Conservation (phyloP, 306 rosid species). For the Fagus sylvatica region DNA sequence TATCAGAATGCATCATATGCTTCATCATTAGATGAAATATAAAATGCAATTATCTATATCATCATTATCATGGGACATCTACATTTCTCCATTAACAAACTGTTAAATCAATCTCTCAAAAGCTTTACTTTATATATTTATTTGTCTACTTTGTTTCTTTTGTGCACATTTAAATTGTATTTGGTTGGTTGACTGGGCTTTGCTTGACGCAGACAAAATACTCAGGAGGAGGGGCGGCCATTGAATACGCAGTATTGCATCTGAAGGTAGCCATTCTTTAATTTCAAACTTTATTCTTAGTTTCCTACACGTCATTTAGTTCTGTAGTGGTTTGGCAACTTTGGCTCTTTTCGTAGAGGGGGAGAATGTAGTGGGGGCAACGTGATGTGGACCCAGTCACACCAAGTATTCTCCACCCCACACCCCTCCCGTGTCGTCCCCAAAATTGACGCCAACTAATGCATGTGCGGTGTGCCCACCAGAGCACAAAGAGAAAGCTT, state of each 20-base stretch:
- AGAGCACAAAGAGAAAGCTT: too few relatives aligned
- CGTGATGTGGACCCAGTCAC: neutral
- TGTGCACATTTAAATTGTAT: neutral
- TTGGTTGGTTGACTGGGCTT: conserved; percentile 21
- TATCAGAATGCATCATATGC: neutral
- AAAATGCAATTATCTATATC: neutral
- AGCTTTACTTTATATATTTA: neutral
- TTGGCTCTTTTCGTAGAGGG: neutral
- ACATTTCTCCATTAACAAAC: too few relatives aligned
- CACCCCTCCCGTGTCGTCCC: too few relatives aligned
- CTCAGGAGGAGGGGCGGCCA: conserved; percentile 93
- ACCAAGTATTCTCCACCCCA: too few relatives aligned
- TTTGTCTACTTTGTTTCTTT: neutral
- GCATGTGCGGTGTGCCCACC: too few relatives aligned
- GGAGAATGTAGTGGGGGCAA: too few relatives aligned
- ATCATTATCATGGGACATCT: too few relatives aligned
- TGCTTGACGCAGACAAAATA: conserved; percentile 57
- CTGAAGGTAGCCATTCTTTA: conserved; percentile 52
- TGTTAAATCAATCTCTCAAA: neutral
- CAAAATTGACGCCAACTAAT: too few relatives aligned
- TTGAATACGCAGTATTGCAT: conserved; percentile 88
- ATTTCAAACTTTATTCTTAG: conserved; percentile 12
- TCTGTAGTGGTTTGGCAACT: neutral
- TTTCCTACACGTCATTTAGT: neutral
- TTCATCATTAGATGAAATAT: neutral